Conservation (phyloP, 257 asterid species). For the Solanum appendiculatum region DNA sequence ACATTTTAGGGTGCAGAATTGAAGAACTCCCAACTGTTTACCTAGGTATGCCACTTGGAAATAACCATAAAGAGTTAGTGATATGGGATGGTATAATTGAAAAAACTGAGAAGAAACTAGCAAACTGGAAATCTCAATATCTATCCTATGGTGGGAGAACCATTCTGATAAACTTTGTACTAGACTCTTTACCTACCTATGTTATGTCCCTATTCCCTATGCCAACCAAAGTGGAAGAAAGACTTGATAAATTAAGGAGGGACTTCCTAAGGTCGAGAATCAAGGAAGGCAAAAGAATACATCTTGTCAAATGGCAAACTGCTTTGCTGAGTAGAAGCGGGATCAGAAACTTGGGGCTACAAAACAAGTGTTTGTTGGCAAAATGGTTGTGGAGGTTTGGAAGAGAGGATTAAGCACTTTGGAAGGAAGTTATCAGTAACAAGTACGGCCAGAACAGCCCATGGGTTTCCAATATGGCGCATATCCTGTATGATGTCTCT, state of each 20-base stretch:
- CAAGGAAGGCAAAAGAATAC: neutral
- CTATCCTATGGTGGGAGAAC: neutral
- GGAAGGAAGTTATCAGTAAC: neutral
- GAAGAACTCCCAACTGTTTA: neutral
- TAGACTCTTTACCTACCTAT: neutral
- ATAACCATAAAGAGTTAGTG: neutral
- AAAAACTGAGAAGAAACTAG: neutral
- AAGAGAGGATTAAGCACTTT: neutral
- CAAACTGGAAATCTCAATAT: neutral
- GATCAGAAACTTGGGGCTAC: too few relatives aligned
- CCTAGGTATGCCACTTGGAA: neutral
- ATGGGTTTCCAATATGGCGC: neutral
- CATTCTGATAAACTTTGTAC: neutral
- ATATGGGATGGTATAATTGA: neutral
- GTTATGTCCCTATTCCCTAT: neutral
- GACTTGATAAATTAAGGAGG: neutral
- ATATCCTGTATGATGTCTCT: neutral
- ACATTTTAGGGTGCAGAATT: neutral
- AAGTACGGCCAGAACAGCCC: neutral
- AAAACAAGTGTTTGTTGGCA: neutral
- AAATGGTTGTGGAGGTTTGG: neutral
- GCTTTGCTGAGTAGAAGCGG: neutral
- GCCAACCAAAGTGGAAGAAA: neutral
- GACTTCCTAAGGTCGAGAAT: neutral
- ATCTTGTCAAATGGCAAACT: neutral